Conservation (phyloP, 768 basidiomycete species). For the Cantharellus cinnabarinus region DNA sequence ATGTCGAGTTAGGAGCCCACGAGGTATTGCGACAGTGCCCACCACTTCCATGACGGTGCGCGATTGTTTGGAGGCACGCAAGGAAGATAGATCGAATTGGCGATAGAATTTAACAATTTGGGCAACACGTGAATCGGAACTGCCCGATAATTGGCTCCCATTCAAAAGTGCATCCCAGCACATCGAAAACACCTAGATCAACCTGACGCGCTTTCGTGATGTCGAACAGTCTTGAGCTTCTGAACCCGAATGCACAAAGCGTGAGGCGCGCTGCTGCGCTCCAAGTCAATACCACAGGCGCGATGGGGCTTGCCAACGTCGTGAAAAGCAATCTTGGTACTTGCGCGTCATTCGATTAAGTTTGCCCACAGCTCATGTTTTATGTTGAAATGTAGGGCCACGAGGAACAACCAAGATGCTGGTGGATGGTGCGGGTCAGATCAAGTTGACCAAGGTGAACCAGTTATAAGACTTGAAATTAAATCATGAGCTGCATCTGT, state of each 20-base stretch:
- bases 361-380: background rate
- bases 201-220: background rate
- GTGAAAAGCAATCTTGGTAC: constrained; percentile 86
- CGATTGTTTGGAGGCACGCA: no score
- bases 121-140: no score
- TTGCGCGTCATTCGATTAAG: constrained; percentile 16
- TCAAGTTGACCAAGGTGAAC: constrained; percentile 88
- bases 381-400: constrained; percentile 37
- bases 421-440: constrained; percentile 92
- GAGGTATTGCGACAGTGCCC: no score
- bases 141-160: no score
- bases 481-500: background rate
- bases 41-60: no score
- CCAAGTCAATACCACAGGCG: constrained; percentile 85
- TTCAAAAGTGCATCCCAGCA: no score
- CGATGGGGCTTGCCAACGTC: constrained; percentile 91
- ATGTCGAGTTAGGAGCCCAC: no score
- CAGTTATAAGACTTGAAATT: background rate
- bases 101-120: no score
- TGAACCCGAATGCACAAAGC: constrained; percentile 93
- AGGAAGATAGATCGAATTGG: no score
- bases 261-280: constrained; percentile 76
- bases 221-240: constrained; percentile 43
- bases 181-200: no score
- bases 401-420: constrained; percentile 98